These are phyloP conservation scores for Centrapalus pauciflorus DNA, from an alignment of 129 eudicot species.

Conservation along the genomic window DNA sequence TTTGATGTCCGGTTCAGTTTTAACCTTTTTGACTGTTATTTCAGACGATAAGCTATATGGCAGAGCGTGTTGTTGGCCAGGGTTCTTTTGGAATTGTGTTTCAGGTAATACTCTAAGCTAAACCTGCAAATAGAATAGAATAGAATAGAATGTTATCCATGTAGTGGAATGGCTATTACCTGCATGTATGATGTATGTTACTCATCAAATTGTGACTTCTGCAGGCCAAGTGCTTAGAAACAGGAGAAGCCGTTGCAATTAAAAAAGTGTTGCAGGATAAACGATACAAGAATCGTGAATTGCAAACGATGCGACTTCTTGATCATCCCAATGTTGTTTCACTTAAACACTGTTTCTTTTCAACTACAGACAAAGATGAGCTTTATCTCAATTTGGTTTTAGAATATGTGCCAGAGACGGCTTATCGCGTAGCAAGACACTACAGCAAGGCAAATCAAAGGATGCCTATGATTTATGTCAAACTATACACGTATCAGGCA, in stretches of 20 bases:
- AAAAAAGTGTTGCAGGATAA: slow-evolving; percentile 85
- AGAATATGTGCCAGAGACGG: slow-evolving; percentile 87
- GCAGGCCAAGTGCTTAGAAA: slow-evolving; percentile 87
- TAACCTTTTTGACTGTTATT: neutral
- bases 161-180: no score
- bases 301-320: slow-evolving; percentile 88
- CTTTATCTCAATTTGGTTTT: slow-evolving; percentile 82
- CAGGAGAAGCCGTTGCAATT: slow-evolving; percentile 82
- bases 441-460: slow-evolving; percentile 74
- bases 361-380: slow-evolving; percentile 84
- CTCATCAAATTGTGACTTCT: slow-evolving; percentile 7
- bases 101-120: slow-evolving; percentile 43
- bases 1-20: neutral
- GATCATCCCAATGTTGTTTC: slow-evolving; percentile 87
- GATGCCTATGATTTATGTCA: slow-evolving; percentile 82
- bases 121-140: neutral
- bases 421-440: slow-evolving; percentile 81
- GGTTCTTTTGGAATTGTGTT: slow-evolving; percentile 94
- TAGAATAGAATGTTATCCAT: no score
- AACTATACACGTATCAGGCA: slow-evolving; percentile 88
- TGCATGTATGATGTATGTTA: slow-evolving; percentile 7
- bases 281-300: slow-evolving; percentile 82
- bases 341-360: slow-evolving; percentile 82
- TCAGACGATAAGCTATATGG: slow-evolving; percentile 91
- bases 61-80: slow-evolving; percentile 84